Conservation (phyloP, 305 asterid genomes). For the Fraxinus platypoda region DNA sequence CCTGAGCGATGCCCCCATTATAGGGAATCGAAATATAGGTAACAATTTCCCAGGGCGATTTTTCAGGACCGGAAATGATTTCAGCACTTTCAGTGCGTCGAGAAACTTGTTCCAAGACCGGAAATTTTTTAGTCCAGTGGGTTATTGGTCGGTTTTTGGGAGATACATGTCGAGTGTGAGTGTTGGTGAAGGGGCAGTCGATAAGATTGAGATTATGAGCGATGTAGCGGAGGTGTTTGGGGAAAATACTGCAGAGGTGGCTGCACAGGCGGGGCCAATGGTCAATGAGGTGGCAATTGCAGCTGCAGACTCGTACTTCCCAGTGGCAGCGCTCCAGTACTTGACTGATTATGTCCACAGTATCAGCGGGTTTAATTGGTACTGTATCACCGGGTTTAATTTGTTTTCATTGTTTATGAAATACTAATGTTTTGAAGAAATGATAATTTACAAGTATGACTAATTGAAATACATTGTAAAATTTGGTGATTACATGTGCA, state of each 20-base stretch:
- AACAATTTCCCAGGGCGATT: constrained; percentile 27
- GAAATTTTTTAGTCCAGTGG: constrained; percentile 38
- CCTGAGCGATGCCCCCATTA: constrained; percentile 15
- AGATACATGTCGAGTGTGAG: constrained; percentile 60
- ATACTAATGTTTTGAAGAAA: background rate
- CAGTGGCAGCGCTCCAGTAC: constrained; percentile 74
- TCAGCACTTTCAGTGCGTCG: constrained; percentile 29
- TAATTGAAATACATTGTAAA: background rate
- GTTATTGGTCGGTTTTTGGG: constrained; percentile 29
- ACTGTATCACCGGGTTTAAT: constrained; percentile 42
- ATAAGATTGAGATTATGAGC: constrained; percentile 49
- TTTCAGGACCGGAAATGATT: constrained; percentile 24
- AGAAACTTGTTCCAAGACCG: constrained; percentile 32
- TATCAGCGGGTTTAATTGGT: constrained; percentile 68
- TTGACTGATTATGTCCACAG: constrained; percentile 66
- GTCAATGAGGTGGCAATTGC: constrained; percentile 74
- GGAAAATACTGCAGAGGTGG: constrained; percentile 50
- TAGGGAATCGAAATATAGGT: constrained; percentile 23
- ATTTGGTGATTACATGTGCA: background rate
- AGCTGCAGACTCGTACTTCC: constrained; percentile 74
- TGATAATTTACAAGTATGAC: background rate
- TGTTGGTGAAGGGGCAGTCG: constrained; percentile 52
- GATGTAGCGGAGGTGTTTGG: constrained; percentile 53
- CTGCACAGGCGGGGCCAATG: constrained; percentile 39
- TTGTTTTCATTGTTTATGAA: background rate